Conservation (phyloP, 805 yeast species). For the Suhomyces canberraensis region DNA sequence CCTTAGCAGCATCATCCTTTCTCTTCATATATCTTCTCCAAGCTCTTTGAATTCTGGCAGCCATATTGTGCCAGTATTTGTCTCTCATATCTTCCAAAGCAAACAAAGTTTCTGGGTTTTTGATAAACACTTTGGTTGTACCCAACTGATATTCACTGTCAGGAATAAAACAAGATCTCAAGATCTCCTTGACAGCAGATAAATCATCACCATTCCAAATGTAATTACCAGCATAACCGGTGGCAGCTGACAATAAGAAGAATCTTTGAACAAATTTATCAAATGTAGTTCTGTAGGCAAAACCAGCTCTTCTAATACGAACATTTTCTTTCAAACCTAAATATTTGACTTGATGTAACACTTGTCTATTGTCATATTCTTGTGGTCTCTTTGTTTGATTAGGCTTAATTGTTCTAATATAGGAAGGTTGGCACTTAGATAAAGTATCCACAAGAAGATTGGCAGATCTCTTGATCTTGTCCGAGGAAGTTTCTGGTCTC, state of each 20-base stretch:
- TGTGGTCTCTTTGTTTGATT: constrained; percentile 88
- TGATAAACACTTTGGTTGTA: constrained; percentile 86
- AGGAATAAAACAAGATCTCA: constrained; percentile 64
- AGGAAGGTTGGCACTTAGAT: constrained; percentile 89
- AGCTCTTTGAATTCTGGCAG: constrained; percentile 94
- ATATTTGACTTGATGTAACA: constrained; percentile 92
- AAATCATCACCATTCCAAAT: constrained; percentile 56
- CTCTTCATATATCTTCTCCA: constrained; percentile 82
- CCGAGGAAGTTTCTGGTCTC: constrained; percentile 95
- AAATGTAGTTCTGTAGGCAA: constrained; percentile 95
- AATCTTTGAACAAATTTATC: constrained; percentile 95
- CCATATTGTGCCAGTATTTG: constrained; percentile 97
- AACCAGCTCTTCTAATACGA: constrained; percentile 96
- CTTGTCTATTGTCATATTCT: constrained; percentile 86
- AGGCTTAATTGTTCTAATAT: constrained; percentile 96
- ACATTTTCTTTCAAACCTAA: constrained; percentile 96
- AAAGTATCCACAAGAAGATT: constrained; percentile 85
- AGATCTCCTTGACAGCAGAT: constrained; percentile 49
- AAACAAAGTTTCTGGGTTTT: constrained; percentile 94
- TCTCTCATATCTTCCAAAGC: constrained; percentile 96
- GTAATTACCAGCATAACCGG: constrained; percentile 85
- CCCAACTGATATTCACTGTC: constrained; percentile 85
- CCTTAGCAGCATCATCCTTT: constrained; percentile 82
- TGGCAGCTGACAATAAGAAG: constrained; percentile 77
- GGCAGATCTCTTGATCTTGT: constrained; percentile 89